Evolutionary conservation across 129 eudicot species (phyloP).

Genomic region (Chrysanthemum seticuspe): DNA sequence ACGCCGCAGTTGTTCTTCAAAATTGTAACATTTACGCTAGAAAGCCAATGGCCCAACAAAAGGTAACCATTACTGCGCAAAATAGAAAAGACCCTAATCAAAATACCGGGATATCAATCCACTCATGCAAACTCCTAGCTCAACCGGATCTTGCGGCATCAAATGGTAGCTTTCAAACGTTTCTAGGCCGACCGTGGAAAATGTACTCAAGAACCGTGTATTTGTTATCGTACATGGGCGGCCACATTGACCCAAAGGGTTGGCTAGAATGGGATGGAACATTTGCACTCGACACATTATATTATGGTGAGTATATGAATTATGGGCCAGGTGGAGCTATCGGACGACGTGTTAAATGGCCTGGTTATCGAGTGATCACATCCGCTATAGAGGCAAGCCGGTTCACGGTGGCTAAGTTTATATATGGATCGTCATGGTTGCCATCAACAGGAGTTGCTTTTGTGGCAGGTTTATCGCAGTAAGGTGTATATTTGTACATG

Average conservation of each 20-base stretch:
- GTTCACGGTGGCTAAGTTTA: slow-evolving; percentile 52
- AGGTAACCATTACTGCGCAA: slow-evolving; percentile 51
- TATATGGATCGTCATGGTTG: slow-evolving; percentile 54
- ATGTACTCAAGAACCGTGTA: slow-evolving; percentile 42
- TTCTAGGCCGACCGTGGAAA: slow-evolving; percentile 64
- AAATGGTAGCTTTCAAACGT: slow-evolving; percentile 32
- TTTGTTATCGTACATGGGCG: slow-evolving; percentile 42
- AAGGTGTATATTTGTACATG: not conserved
- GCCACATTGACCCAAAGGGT: slow-evolving; percentile 44
- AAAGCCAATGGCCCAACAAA: slow-evolving; percentile 44
- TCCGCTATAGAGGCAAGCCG: slow-evolving; percentile 37
- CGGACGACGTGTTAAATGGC: slow-evolving; percentile 41
- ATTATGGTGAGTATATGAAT: slow-evolving; percentile 48
- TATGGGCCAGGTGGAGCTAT: slow-evolving; percentile 40
- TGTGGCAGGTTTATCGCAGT: slow-evolving; percentile 28
- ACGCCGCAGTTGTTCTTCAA: slow-evolving; percentile 46
- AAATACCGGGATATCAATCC: slow-evolving; percentile 55
- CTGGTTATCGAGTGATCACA: slow-evolving; percentile 53
- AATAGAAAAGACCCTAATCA: slow-evolving; percentile 58
- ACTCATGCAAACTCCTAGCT: slow-evolving; percentile 39
- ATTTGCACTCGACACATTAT: slow-evolving; percentile 39
- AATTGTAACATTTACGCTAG: slow-evolving; percentile 43
- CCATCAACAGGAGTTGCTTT: slow-evolving; percentile 39
- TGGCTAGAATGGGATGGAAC: slow-evolving; percentile 54
- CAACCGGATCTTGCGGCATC: slow-evolving; percentile 37